Evolutionary conservation across 2,329 filamentous ascomycete genomes (phyloP).

Genomic region (Furcasterigmium sp.): DNA sequence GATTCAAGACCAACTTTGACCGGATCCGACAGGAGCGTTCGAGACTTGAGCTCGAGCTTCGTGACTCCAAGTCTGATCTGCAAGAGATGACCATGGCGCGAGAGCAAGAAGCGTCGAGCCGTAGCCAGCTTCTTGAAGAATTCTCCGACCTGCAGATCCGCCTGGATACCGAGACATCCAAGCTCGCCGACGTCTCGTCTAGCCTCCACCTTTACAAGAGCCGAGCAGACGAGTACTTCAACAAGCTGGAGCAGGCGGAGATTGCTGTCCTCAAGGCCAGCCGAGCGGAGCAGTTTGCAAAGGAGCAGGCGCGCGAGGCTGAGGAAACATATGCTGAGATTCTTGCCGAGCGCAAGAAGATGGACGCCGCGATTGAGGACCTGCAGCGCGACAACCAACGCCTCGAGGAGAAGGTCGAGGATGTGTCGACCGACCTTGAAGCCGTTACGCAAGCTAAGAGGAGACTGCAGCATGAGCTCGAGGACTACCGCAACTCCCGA

Average conservation of each 20-base stretch:
- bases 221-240: constrained; percentile 92
- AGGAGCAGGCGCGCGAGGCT: constrained; percentile 80
- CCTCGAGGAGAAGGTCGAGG: constrained; percentile 86
- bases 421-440: constrained; percentile 84
- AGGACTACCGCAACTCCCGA: constrained; percentile 92
- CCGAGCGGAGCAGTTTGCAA: constrained; percentile 90
- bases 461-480: constrained; percentile 90
- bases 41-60: constrained; percentile 77
- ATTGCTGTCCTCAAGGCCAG: constrained; percentile 90
- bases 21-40: constrained; percentile 78
- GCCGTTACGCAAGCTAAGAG: constrained; percentile 85
- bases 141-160: constrained; percentile 92
- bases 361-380: constrained; percentile 83
- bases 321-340: constrained; percentile 87
- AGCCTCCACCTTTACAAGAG: constrained; percentile 87
- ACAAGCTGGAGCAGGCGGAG: constrained; percentile 93
- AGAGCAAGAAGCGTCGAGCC: constrained; percentile 83
- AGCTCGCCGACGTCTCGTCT: constrained; percentile 74
- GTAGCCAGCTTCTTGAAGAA: constrained; percentile 83
- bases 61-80: constrained; percentile 77
- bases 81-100: constrained; percentile 72
- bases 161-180: constrained; percentile 82
- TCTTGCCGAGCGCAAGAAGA: constrained; percentile 87
- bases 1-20: constrained; percentile 83
- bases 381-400: constrained; percentile 84